Evolutionary conservation across 345 rosid species (phyloP).

Genomic region (Dimocarpus longan): DNA sequence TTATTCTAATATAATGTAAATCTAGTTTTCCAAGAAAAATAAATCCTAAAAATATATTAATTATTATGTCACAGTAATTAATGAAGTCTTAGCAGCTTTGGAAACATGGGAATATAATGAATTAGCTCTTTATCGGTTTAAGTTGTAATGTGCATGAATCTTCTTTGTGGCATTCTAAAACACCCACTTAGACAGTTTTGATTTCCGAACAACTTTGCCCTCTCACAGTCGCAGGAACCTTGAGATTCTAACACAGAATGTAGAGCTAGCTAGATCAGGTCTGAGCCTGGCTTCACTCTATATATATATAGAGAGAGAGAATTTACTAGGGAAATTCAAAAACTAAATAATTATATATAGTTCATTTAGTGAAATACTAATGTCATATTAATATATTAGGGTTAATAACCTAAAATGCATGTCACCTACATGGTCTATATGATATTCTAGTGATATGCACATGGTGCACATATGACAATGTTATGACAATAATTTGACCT

Average conservation of each 20-base stretch:
- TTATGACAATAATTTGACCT: conserved; percentile 12
- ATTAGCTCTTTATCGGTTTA: not conserved
- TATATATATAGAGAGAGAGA: not conserved
- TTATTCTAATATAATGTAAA: conserved; percentile 12
- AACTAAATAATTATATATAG: not conserved
- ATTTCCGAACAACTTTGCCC: conserved; percentile 2
- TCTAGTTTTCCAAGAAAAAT: not conserved
- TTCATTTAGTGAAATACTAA: not conserved
- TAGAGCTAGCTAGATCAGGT: not conserved
- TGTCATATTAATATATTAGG: not conserved
- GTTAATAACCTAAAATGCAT: conserved; percentile 7
- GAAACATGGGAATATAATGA: conserved; percentile 14
- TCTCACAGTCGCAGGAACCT: not conserved
- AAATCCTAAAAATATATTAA: not conserved
- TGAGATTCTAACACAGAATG: conserved; percentile 20
- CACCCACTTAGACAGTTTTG: not conserved
- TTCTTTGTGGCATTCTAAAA: conserved; percentile 5
- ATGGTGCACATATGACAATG: not conserved
- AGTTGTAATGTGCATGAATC: conserved; percentile 33
- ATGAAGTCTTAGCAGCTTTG: not conserved
- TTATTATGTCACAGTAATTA: not conserved
- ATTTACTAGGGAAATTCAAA: conserved; percentile 7
- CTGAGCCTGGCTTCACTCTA: not conserved
- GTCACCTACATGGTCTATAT: not conserved
- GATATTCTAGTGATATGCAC: not conserved